Base-by-base conservation (phyloP, 768 basidiomycete species). In the Lactarius hengduanensis region DNA sequence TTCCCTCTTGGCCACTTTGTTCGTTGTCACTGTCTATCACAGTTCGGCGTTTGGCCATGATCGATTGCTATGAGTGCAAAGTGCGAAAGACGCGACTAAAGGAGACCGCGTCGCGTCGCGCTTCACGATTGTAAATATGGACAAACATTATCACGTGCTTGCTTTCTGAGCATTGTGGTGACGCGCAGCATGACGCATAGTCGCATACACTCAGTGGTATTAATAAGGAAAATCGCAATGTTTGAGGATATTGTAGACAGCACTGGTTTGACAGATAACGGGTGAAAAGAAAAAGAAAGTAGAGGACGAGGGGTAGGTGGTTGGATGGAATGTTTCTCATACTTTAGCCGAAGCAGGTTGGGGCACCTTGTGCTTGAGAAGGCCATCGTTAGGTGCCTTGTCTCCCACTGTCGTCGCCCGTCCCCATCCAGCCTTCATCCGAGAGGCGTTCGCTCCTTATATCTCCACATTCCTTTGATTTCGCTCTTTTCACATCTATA, bases 1-100 rank as follows among this genome's bases (percentile, higher is more conserved):
- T 57, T 5, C 15, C 36, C 28, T 47, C 38, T 34, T 36, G 41
- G 20, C 30, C 40, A 38, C 61, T 68, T 45, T 59, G 66, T 30
- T 73, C 67, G 28, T 59, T 43, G 66, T 71, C 69, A 57, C 65
- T 67, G 43, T 71, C 69, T 50, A 62, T 57, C 10, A 62, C 50
- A 4, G 65, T 60, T 47, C 70, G 61, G 41, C 71, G 70, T 47
- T 72, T 72, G 47, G 53, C 55, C 63, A 69, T 67, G 58, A 40
- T 30, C 38, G 26, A 53, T 53, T 53, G 7, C 56, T 57, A 4
- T 6, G 58, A 28, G 40, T 26, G 15, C 7, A 40, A 34, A 22
- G 45, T 36, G 45, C 7, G 45, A 34, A 54, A 20, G 56, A 43
- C 58, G 60, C 47, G 54, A 18, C 8, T 28, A 43, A 26, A 47